Base-by-base conservation (phyloP, 805 yeast genomes). In the Yamadazyma takamatsuzukensis region DNA sequence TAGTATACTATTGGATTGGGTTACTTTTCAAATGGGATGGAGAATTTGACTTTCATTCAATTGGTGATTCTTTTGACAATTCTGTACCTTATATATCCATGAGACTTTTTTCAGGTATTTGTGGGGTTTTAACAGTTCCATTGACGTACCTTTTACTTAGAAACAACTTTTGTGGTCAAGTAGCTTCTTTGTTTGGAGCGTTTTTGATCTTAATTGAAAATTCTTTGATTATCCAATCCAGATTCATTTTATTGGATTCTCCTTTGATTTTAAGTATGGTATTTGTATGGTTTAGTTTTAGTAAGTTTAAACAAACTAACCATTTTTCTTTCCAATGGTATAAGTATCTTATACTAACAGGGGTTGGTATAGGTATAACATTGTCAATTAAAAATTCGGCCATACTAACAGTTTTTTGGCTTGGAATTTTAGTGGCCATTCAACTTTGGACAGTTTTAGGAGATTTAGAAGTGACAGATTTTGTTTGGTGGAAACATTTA, bases 341-440 rank as follows among this genome's bases (percentile, higher is more conserved):
- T 54, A 59, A 62, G 37, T 63, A 66, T 38, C 46, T 83, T 36
- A 29, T 68, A 1, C 44, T 70, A 22, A 56, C 80, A 18, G 81
- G 76, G 48, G 9, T 68, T 56, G 45, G 68, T 61, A 3, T 62
- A 74, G 45, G 95, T 75, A 11, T 71, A 67, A 28, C 79, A 1
- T 54, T 78, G 2, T 72, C 88, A 6, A 71, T 83, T 3, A 84
- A 85, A 50, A 74, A 78, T 70, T 71, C 82, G 4, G 97, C 95
- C 0, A 32, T 79, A 15, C 74, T 76, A 47, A 81, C 90, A 0
- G 56, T 77, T 35, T 57, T 57, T 0, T 87, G 94, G 94, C 58
- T 83, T 9, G 71, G 78, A 2, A 4, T 61, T 0, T 47, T 77
- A 29, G 58, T 62, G 2, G 32, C 70, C 2, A 61, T 65, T 37